Evolutionary conservation across 139 green algal genomes (phyloP).

Genomic region (Chlamydomonas applanata): DNA sequence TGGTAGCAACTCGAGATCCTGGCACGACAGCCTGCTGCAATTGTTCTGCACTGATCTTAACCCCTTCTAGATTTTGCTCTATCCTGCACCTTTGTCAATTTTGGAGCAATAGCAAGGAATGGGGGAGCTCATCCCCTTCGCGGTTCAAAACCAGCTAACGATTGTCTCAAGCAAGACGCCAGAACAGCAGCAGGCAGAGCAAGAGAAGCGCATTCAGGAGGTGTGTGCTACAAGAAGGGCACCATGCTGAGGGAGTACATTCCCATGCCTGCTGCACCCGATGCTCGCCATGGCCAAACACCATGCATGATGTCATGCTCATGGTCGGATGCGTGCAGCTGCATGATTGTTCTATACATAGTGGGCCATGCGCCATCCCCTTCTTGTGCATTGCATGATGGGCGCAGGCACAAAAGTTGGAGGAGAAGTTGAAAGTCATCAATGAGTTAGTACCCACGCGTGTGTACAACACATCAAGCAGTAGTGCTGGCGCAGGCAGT

Average conservation of each 20-base stretch:
- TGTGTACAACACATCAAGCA: conserved; percentile 76
- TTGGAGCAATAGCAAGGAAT: too few relatives aligned
- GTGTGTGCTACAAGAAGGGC: not conserved
- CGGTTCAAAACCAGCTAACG: too few relatives aligned
- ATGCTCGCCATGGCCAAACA: not conserved
- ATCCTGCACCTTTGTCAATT: too few relatives aligned
- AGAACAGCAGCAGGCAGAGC: conserved; percentile 14
- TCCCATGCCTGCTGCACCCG: too few relatives aligned
- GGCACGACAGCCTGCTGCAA: too few relatives aligned
- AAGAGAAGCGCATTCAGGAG: conserved; percentile 36
- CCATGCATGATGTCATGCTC: not conserved
- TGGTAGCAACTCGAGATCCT: too few relatives aligned
- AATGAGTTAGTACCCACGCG: conserved; percentile 74
- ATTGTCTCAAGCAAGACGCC: conserved; percentile 10
- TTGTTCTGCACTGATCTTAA: too few relatives aligned
- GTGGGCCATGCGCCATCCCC: not conserved
- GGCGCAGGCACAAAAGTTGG: conserved; percentile 72
- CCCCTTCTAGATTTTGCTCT: too few relatives aligned
- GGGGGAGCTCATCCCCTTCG: too few relatives aligned
- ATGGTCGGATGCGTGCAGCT: not conserved
- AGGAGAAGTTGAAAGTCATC: conserved; percentile 83
- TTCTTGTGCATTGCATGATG: not conserved
- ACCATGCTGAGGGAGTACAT: not conserved
- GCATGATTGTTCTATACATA: too few relatives aligned
- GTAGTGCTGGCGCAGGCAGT: conserved; percentile 80